Percentiles rank a stretch among this genome's conserved stretches.
Conservation (phyloP, 1,284 basidiomycete genomes). For the Cryptococcus sp. region DNA sequence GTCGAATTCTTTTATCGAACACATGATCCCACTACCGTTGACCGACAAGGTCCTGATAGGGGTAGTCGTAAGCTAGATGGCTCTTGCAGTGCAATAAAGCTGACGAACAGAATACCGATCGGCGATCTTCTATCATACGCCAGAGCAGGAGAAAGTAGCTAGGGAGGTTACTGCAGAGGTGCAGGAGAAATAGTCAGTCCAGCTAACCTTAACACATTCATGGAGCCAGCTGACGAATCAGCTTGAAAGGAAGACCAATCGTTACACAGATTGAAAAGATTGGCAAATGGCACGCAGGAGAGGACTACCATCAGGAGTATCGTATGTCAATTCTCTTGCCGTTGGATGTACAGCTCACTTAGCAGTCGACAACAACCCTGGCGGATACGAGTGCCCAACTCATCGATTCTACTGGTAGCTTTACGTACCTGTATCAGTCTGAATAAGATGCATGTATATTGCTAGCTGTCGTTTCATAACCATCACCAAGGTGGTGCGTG, state of each 20-base stretch:
- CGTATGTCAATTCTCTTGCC: slow-evolving; percentile 21
- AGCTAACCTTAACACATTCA: not conserved
- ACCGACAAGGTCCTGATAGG: slow-evolving; percentile 69
- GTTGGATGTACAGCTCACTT: slow-evolving; percentile 2
- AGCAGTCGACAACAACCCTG: slow-evolving; percentile 47
- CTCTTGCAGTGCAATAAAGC: not conserved
- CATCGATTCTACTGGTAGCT: slow-evolving; percentile 49
- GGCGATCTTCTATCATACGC: slow-evolving; percentile 77
- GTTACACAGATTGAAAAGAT: slow-evolving; percentile 67
- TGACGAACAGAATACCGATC: slow-evolving; percentile 77
- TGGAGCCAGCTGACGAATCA: slow-evolving; percentile 46
- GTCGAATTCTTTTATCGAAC: slow-evolving; percentile 93
- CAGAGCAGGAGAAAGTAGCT: slow-evolving; percentile 71
- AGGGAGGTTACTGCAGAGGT: slow-evolving; percentile 77
- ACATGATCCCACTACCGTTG: slow-evolving; percentile 84
- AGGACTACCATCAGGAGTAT: slow-evolving; percentile 80
- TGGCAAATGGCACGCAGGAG: slow-evolving; percentile 73
- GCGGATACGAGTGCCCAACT: slow-evolving; percentile 52
- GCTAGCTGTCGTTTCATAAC: too few relatives aligned
- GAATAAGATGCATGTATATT: not conserved
- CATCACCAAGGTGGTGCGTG: too few relatives aligned
- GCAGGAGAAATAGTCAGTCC: slow-evolving; percentile 64
- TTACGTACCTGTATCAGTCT: not conserved
- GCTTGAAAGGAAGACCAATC: slow-evolving; percentile 69
- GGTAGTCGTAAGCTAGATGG: slow-evolving; percentile 64